These are phyloP conservation scores for Malus hybrid DNA, from an alignment of 331 rosid species.

Conservation along the genomic window DNA sequence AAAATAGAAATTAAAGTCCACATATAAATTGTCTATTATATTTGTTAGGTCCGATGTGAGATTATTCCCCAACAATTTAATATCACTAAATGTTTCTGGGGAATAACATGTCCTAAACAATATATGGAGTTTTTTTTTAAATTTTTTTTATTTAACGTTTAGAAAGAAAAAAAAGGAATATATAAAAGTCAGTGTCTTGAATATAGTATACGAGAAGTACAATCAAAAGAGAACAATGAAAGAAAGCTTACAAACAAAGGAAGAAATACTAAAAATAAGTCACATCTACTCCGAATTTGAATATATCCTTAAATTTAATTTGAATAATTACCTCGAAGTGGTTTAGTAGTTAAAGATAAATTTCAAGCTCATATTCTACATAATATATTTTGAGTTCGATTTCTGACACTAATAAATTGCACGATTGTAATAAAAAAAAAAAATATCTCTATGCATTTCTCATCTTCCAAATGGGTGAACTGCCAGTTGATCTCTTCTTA, in stretches of 20 bases:
- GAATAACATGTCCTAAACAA: background rate
- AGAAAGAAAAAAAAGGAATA: background rate
- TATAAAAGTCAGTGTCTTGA: background rate
- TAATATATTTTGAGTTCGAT: rapidly evolving
- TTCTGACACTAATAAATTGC: rapidly evolving
- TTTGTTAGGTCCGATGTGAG: too few species aligned
- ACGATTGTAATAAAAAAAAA: rapidly evolving
- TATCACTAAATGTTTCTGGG: too few species aligned
- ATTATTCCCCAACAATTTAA: too few species aligned
- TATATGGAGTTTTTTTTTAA: background rate
- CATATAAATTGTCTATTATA: too few species aligned
- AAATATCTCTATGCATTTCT: rapidly evolving
- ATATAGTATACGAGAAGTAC: background rate
- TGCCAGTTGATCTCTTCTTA: too few species aligned
- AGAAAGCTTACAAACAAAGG: background rate
- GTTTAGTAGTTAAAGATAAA: rapidly evolving
- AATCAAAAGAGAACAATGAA: background rate
- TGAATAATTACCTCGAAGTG: rapidly evolving
- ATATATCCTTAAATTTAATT: background rate
- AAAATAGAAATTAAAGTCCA: too few species aligned
- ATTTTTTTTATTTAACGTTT: background rate
- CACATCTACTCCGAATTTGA: background rate
- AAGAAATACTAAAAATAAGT: background rate
- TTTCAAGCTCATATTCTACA: too few species aligned
- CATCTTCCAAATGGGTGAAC: too few species aligned